These are phyloP conservation scores for Coemansia sp. DNA, from an alignment of 192 early-diverging fungal species.

Conservation along the genomic window DNA sequence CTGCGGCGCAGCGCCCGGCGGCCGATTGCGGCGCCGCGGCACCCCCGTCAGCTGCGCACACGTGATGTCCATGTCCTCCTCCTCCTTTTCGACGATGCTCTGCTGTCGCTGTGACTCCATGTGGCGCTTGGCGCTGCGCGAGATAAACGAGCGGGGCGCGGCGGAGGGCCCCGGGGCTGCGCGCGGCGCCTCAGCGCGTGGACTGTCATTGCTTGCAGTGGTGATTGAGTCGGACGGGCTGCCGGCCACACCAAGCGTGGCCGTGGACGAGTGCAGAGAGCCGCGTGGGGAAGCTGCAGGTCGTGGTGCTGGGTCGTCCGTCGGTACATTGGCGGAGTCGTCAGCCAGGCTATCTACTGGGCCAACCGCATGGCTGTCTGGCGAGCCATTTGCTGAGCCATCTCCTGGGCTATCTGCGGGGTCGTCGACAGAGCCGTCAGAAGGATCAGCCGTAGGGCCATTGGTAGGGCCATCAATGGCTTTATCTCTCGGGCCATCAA, in stretches of 20 bases:
- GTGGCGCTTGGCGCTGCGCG: constrained; percentile 31
- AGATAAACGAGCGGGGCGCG: not conserved
- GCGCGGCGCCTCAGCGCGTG: constrained; percentile 2
- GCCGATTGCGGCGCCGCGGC: constrained; percentile 38
- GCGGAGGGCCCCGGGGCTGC: not conserved
- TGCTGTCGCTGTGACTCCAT: constrained; percentile 55
- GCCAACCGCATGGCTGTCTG: too few species aligned
- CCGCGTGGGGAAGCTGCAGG: constrained; percentile 1
- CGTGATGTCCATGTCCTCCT: constrained; percentile 41
- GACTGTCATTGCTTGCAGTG: constrained; percentile 46
- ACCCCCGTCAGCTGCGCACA: constrained; percentile 40
- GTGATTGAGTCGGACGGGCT: constrained; percentile 37
- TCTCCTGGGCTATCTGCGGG: not conserved
- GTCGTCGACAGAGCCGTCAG: not conserved
- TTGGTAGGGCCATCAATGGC: too few species aligned
- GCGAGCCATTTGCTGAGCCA: not conserved
- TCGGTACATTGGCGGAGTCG: not conserved
- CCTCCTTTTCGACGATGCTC: constrained; percentile 45
- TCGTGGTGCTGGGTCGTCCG: not conserved
- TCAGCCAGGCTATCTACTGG: too few species aligned
- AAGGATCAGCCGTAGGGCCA: too few species aligned
- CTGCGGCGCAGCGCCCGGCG: constrained; percentile 36
- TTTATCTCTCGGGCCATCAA: too few species aligned
- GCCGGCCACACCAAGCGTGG: constrained; percentile 33
- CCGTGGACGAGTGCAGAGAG: constrained; percentile 46